These are phyloP conservation scores for Coemansia erecta DNA, from an alignment of 192 early-diverging fungal species.

Conservation along the genomic window DNA sequence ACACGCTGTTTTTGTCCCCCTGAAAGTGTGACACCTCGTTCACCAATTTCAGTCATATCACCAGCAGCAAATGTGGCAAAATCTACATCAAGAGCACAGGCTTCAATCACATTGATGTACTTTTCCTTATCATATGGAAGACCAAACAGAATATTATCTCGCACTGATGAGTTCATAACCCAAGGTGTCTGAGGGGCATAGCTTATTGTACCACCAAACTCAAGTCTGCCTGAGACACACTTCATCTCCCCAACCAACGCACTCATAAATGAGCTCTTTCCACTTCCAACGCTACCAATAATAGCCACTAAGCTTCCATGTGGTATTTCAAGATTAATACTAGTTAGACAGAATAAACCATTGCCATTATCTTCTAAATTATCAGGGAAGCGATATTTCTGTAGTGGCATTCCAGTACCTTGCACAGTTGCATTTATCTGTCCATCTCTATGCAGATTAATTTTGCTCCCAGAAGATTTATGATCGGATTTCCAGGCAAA, in stretches of 20 bases:
- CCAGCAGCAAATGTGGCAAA: slow-evolving; percentile 61
- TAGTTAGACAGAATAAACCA: slow-evolving; percentile 13
- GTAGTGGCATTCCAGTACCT: not conserved
- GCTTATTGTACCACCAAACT: slow-evolving; percentile 41
- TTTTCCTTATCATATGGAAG: slow-evolving; percentile 56
- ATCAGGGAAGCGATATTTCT: slow-evolving; percentile 13
- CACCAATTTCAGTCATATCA: slow-evolving; percentile 69
- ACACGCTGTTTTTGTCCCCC: slow-evolving; percentile 78
- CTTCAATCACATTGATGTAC: slow-evolving; percentile 65
- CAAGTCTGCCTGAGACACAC: slow-evolving; percentile 43
- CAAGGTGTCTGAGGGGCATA: slow-evolving; percentile 58
- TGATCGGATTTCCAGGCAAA: slow-evolving; percentile 25
- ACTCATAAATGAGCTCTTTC: slow-evolving; percentile 57
- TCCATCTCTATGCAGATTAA: not conserved
- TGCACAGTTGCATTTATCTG: not conserved
- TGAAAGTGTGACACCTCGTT: slow-evolving; percentile 63
- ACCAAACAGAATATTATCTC: slow-evolving; percentile 75
- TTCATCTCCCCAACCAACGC: slow-evolving; percentile 60
- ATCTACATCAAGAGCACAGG: slow-evolving; percentile 72
- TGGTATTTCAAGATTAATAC: slow-evolving; percentile 54
- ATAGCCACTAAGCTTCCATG: slow-evolving; percentile 57
- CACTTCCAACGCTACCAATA: slow-evolving; percentile 69
- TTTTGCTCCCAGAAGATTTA: not conserved
- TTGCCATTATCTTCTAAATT: not conserved
- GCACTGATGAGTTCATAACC: slow-evolving; percentile 61